phyloP scores from a whole-genome alignment of 2,329 filamentous ascomycete genomes.

The Aspergillus fischeri region DNA sequence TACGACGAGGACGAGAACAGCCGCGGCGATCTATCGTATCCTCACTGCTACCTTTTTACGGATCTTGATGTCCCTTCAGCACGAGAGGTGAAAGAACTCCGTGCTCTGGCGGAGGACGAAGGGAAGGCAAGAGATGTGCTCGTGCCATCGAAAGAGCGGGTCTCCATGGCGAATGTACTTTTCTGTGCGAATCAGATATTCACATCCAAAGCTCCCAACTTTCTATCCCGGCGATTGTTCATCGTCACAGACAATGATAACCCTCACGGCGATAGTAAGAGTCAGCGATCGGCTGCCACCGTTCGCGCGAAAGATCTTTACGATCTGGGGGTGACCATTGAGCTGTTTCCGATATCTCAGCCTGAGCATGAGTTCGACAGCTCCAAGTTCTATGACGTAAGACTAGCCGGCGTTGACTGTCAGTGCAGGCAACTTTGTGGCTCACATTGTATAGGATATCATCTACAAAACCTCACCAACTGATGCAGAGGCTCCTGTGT shows the following conservation, averaged over 20 bases:
- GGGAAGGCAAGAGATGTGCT: slow-evolving; percentile 67
- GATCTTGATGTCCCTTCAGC: slow-evolving; percentile 86
- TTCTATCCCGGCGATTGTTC: slow-evolving; percentile 87
- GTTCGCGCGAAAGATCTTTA: slow-evolving; percentile 92
- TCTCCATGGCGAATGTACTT: slow-evolving; percentile 81
- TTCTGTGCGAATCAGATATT: slow-evolving; percentile 97
- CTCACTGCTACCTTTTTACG: slow-evolving; percentile 86
- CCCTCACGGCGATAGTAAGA: slow-evolving; percentile 71
- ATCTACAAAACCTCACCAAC: slow-evolving; percentile 72
- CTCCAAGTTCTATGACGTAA: slow-evolving; percentile 84
- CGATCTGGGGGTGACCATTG: slow-evolving; percentile 85
- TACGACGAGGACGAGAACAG: slow-evolving; percentile 60
- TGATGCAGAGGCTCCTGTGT: slow-evolving; percentile 63
- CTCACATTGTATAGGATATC: slow-evolving; percentile 62
- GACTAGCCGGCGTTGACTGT: slow-evolving; percentile 15
- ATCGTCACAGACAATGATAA: slow-evolving; percentile 93
- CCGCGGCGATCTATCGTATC: slow-evolving; percentile 63
- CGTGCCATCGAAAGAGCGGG: slow-evolving; percentile 62
- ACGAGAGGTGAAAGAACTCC: slow-evolving; percentile 76
- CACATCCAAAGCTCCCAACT: slow-evolving; percentile 90
- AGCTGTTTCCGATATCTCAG: slow-evolving; percentile 82
- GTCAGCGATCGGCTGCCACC: slow-evolving; percentile 68
- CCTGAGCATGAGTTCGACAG: slow-evolving; percentile 71
- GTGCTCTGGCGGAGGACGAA: slow-evolving; percentile 71
- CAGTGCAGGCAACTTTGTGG: neutral